Evolutionary conservation across 352 stramenopile species (phyloP), one percentile per base, ranked within the genome.

Genomic region (Pythium rishiriense): DNA sequence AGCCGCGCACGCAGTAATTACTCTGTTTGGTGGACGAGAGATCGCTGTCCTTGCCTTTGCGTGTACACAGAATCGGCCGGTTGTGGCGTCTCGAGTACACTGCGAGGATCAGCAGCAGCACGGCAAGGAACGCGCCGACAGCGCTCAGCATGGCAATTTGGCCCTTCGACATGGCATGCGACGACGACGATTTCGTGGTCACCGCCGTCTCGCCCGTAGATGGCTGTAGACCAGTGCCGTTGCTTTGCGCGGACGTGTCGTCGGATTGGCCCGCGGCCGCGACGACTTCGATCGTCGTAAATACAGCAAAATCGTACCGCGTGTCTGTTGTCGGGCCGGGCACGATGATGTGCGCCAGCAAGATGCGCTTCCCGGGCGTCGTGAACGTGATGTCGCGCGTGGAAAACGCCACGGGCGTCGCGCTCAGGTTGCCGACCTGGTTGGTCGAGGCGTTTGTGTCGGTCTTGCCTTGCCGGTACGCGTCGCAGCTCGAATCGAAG

Each of bases 271-370:
- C 45, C 15, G 10, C 47, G 37, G 11, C 28, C 12, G 25, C 33
- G 6, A 60, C 9, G 14, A 73, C 37, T 12, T 64, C 41, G 7
- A 75, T 33, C 4, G 59, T 68, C 19, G 53, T 66, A 59, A 71
- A 77, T 4, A 62, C 66, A 11, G 69, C 57, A 52, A 80, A 81
- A 46, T 83, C 75, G 37, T 72, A 76, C 4, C 67, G 55, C 5
- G 46, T 52, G 31, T 75, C 48, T 21, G 57, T 33, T 19, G 29
- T 55, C 4, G 42, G n/a, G 7, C 56, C 62, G 0, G 68, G 55
- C 0, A 83, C 26, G 31, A 83, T 57, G 35, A 83, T 58, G 35
- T 80, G 75, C 5, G 75, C 75, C 1, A 76, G 62, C 28, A 83
- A 42, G 11, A 63, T 49, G 51, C 71, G 76, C 35, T 67, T 59